These are phyloP conservation scores for Cordyceps cateniannulata DNA, from an alignment of 2,329 filamentous ascomycete genomes.

Conservation along the genomic window DNA sequence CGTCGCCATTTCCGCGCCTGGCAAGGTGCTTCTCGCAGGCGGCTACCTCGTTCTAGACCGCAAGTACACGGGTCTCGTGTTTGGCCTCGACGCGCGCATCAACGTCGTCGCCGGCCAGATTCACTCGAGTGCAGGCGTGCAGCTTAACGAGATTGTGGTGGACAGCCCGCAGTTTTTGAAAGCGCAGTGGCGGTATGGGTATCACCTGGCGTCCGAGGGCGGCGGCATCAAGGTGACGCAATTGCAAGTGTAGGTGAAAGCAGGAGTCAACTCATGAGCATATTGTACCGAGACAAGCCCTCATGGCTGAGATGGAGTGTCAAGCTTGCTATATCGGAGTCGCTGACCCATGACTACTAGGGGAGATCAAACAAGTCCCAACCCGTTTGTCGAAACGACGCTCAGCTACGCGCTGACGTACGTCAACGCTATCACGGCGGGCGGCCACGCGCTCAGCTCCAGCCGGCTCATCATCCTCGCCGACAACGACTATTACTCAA, in stretches of 20 bases:
- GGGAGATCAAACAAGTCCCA: constrained; percentile 43
- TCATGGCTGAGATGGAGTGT: too few species aligned
- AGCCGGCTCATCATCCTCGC: constrained; percentile 80
- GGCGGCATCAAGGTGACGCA: constrained; percentile 81
- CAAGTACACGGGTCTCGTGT: constrained; percentile 69
- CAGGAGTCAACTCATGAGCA: too few species aligned
- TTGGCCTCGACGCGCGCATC: constrained; percentile 62
- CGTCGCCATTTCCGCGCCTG: constrained; percentile 76
- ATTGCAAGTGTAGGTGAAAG: constrained; percentile 61
- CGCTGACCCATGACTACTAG: constrained; percentile 24
- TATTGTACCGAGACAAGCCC: background rate
- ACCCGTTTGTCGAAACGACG: constrained; percentile 89
- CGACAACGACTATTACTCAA: constrained; percentile 95
- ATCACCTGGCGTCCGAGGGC: constrained; percentile 60
- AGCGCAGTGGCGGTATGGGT: constrained; percentile 83
- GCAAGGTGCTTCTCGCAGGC: constrained; percentile 90
- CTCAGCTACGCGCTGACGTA: constrained; percentile 84
- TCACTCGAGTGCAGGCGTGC: constrained; percentile 54
- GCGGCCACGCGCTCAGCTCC: constrained; percentile 52
- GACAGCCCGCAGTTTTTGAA: constrained; percentile 85
- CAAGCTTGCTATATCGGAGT: background rate
- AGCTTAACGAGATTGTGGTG: constrained; percentile 70
- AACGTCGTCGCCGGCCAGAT: constrained; percentile 55
- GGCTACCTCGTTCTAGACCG: constrained; percentile 93
- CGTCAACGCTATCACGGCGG: constrained; percentile 43